Evolutionary conservation across 2,329 filamentous ascomycete genomes (phyloP).

Genomic region (Penicillium brevicompactum): DNA sequence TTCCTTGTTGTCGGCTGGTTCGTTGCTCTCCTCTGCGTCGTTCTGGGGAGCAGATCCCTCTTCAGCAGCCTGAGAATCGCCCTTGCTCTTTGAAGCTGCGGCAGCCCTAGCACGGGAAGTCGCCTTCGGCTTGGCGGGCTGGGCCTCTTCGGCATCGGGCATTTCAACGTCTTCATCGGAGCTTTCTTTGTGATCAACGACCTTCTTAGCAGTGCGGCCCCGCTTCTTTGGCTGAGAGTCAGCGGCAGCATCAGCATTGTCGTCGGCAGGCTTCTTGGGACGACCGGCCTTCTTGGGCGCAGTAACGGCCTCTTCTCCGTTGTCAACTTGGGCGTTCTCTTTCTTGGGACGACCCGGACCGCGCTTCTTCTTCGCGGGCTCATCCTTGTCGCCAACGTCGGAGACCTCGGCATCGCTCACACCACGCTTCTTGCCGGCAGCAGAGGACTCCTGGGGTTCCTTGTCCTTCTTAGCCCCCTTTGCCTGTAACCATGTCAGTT

Average conservation of each 20-base stretch:
- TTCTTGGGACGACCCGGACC: constrained; percentile 7
- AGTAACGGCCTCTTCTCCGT: constrained; percentile 15
- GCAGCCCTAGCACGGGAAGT: not conserved
- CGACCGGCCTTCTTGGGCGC: constrained; percentile 28
- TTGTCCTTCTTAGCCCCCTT: constrained; percentile 11
- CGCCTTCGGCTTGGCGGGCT: not conserved
- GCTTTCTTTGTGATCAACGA: not conserved
- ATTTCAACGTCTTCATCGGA: not conserved
- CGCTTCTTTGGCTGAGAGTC: not conserved
- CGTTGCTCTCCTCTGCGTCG: not conserved
- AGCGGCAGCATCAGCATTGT: not conserved
- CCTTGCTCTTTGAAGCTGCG: not conserved
- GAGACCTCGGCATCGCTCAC: not conserved
- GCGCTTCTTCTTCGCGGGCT: constrained; percentile 17
- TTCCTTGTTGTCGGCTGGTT: not conserved
- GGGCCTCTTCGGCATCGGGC: not conserved
- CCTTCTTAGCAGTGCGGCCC: constrained; percentile 10
- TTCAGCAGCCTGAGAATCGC: not conserved
- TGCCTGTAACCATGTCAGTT: not conserved
- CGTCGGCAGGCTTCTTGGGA: not conserved
- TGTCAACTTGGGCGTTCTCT: constrained; percentile 2
- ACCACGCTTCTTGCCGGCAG: not conserved
- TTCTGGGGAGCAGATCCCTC: not conserved
- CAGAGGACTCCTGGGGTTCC: constrained; percentile 1
- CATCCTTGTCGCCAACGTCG: constrained; percentile 5